Evolutionary conservation across 148 eudicot species (phyloP).

Genomic region (Camellia japonica): DNA sequence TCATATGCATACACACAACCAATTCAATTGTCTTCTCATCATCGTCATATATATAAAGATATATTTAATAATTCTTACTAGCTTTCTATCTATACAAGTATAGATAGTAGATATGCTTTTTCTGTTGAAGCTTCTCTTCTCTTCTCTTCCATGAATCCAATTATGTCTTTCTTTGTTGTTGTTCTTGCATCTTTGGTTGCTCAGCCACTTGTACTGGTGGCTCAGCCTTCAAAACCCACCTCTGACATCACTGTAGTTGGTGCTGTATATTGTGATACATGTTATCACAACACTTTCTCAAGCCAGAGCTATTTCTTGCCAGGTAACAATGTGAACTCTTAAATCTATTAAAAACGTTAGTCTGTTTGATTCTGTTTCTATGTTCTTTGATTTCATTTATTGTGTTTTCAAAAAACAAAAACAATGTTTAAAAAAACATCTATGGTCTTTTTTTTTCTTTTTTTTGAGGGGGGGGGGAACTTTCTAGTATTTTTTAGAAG

Average conservation of each 20-base stretch:
- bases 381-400: too few species aligned
- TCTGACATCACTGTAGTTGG: constrained; percentile 64
- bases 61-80: neutral
- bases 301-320: constrained; percentile 67
- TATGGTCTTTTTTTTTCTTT: too few species aligned
- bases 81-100: too few species aligned
- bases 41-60: constrained; percentile 21
- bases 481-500: too few species aligned
- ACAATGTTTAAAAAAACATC: too few species aligned
- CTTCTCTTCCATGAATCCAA: constrained; percentile 29
- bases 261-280: constrained; percentile 70
- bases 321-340: constrained; percentile 34
- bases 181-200: constrained; percentile 26
- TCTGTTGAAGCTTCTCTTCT: constrained; percentile 27
- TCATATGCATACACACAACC: constrained; percentile 40
- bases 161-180: constrained; percentile 26
- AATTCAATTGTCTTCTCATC: too few species aligned
- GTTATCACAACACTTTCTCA: constrained; percentile 52
- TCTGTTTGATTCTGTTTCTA: too few species aligned
- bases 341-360: too few species aligned
- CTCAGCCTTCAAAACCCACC: constrained; percentile 27
- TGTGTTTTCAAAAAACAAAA: too few species aligned
- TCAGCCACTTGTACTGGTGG: constrained; percentile 19
- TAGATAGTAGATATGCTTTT: neutral
- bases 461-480: too few species aligned